Base-by-base conservation (phyloP, 305 asterid species). In the Euphrasia arctica region DNA sequence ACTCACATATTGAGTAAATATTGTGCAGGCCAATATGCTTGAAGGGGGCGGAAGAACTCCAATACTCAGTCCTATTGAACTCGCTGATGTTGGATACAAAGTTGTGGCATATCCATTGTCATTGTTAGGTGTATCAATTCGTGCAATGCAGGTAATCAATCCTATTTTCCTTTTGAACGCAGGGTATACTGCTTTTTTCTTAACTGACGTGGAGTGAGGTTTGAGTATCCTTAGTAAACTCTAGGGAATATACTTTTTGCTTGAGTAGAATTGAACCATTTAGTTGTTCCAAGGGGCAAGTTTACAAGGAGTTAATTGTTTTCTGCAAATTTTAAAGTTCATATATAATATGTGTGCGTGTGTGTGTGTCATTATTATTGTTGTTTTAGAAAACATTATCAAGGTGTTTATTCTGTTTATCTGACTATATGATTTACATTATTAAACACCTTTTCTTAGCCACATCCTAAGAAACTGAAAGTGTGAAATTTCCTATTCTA, bases 41-140 rank as follows among this genome's bases (percentile, higher is more conserved):
- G 98, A 91, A 82, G 98, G 98, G 68, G 98, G 98, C 39, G 98
- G 98, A 55, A 87, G 75, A 76, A 91, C 98, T 63, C 98, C 98
- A 56, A 87, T 91, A 75, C 77, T 83, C 42, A 83, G 80, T 78
- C 98, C 98, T 28, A 71, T 75, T 54, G 97, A 91, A 77, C 87
- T 91, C 59, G 87, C 83, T 77, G 95, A 89, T 77, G 69, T 89
- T 69, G 98, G 98, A 70, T 91, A 80, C 81, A 91, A 89, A 85
- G 60, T 91, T 7, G 98, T 91, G 73, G 98, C 81, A 54, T 91
- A 91, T 77, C 98, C 98, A 13, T 81, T 91, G 75, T 91, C 96
- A 42, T 82, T 89, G 75, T 47, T 91, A 75, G 97, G 92, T 32
- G 98, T 91, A 60, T 91, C 97, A 47, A 82, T 91, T 62, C 70